Conservation (phyloP, 176 grass and related monocot genomes). For the Oryza coarctata region DNA sequence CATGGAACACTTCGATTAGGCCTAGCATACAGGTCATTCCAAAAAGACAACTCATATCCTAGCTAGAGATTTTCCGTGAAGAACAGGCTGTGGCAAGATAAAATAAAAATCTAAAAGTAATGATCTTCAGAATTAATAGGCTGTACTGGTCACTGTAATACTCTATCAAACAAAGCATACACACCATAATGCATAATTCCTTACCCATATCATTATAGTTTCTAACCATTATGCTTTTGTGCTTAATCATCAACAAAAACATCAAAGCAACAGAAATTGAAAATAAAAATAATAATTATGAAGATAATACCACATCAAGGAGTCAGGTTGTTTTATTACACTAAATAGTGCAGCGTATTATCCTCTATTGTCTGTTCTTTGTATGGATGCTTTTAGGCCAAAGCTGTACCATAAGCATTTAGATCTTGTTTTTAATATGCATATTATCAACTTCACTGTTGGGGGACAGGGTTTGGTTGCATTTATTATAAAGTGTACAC, state of each 20-base stretch:
- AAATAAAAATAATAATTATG: slow-evolving; percentile 1
- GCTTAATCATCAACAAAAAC: slow-evolving; percentile 17
- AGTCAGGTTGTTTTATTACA: background rate
- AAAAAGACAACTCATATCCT: background rate
- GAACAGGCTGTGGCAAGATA: background rate
- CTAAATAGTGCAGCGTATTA: background rate
- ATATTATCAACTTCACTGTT: background rate
- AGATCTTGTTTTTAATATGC: background rate
- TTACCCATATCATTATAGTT: background rate
- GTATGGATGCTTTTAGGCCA: background rate
- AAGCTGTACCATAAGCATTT: background rate
- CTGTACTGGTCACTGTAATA: background rate
- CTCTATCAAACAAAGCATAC: slow-evolving; percentile 7
- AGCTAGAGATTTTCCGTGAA: background rate
- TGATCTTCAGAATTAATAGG: background rate
- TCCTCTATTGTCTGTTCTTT: background rate
- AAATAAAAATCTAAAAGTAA: slow-evolving; percentile 21
- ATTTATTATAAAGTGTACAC: background rate
- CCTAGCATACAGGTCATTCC: background rate
- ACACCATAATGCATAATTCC: background rate
- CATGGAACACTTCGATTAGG: background rate
- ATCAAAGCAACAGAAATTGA: background rate
- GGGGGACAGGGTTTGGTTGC: background rate
- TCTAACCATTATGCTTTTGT: background rate
- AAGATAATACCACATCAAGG: background rate